Conservation (phyloP, 805 yeast species). For the Kodamaea restingae region DNA sequence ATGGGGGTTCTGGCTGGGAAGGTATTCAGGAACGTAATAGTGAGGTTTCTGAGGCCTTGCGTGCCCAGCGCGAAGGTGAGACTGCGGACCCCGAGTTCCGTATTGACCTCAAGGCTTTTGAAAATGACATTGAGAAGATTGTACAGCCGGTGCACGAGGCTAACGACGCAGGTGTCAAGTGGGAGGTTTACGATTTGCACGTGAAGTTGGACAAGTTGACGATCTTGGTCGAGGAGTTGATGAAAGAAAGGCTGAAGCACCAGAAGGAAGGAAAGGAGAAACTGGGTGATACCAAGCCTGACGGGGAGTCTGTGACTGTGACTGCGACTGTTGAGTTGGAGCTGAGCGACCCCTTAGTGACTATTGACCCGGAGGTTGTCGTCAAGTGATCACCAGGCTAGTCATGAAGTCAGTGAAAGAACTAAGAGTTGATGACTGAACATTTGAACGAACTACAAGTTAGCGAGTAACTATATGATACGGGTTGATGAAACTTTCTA, state of each 20-base stretch:
- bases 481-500: too few relatives aligned
- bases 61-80: conserved; percentile 61
- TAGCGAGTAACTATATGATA: too few relatives aligned
- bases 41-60: conserved; percentile 35
- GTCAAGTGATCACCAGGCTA: too few relatives aligned
- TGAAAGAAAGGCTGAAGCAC: conserved; percentile 10
- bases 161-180: conserved; percentile 49
- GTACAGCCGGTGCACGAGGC: conserved; percentile 62
- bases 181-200: conserved; percentile 60
- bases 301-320: conserved; percentile 1
- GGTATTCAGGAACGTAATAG: conserved; percentile 36
- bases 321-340: conserved; percentile 4
- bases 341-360: conserved; percentile 4
- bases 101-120: conserved; percentile 50
- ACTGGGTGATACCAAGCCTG: not conserved
- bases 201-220: conserved; percentile 47
- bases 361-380: conserved; percentile 4
- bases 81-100: conserved; percentile 63
- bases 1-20: conserved; percentile 30
- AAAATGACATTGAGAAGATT: conserved; percentile 41
- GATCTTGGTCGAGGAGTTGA: conserved; percentile 33
- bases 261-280: not conserved
- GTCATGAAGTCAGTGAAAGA: not conserved
- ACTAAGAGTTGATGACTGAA: too few relatives aligned
- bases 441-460: not conserved